Conservation (phyloP, 1,139 yeast genomes). For the Blastobotrys malaysiensis region DNA sequence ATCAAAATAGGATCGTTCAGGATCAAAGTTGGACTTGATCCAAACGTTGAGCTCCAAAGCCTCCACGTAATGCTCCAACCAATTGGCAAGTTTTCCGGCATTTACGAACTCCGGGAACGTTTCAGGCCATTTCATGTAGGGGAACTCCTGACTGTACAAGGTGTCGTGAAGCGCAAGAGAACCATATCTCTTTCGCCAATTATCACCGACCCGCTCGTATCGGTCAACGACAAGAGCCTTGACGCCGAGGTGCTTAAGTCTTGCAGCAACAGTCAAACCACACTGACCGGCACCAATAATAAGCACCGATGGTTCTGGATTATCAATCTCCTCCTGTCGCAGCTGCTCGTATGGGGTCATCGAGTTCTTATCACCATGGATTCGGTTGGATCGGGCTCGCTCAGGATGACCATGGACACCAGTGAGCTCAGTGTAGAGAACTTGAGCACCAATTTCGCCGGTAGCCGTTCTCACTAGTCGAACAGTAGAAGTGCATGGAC, state of each 20-base stretch:
- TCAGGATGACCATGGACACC: constrained; percentile 36
- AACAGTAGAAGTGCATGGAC: constrained; percentile 13
- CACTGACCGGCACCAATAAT: constrained; percentile 45
- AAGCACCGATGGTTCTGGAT: constrained; percentile 37
- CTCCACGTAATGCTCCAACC: constrained; percentile 39
- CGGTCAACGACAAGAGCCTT: constrained; percentile 38
- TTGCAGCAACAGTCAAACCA: constrained; percentile 41
- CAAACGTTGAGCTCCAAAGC: constrained; percentile 40
- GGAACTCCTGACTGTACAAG: constrained; percentile 39
- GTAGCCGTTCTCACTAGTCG: constrained; percentile 10
- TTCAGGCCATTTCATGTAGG: constrained; percentile 39
- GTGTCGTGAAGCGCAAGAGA: constrained; percentile 43
- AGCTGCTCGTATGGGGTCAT: constrained; percentile 20
- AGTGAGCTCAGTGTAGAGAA: constrained; percentile 37
- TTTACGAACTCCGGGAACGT: constrained; percentile 42
- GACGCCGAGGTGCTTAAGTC: constrained; percentile 40
- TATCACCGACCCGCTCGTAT: constrained; percentile 39
- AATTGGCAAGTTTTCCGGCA: constrained; percentile 41
- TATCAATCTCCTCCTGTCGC: constrained; percentile 18
- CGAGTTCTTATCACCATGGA: constrained; percentile 28
- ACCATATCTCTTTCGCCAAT: constrained; percentile 43
- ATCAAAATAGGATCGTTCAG: constrained; percentile 31
- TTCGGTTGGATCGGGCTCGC: constrained; percentile 31
- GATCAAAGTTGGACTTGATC: constrained; percentile 31
- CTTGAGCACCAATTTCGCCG: constrained; percentile 32